Conservation (phyloP, 805 yeast species). For the Pichia nanzhaoensis region DNA sequence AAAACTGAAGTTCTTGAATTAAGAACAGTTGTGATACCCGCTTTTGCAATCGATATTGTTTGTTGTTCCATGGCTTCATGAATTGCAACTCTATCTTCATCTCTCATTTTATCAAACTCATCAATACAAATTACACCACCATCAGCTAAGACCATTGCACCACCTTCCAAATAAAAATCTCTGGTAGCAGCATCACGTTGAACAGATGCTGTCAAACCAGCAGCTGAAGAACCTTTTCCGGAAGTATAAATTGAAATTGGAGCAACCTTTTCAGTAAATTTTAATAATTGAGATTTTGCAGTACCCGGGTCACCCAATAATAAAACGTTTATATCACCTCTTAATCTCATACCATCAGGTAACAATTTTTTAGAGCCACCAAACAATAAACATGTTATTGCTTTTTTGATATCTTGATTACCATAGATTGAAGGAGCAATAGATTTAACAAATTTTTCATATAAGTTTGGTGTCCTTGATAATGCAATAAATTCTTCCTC, state of each 20-base stretch:
- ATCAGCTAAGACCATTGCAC: conserved; percentile 99
- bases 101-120: conserved; percentile 99
- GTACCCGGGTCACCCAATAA: conserved; percentile 98
- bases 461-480: conserved; percentile 77
- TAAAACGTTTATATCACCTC: conserved; percentile 95
- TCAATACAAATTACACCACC: conserved; percentile 99
- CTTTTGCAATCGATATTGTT: conserved; percentile 96
- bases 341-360: conserved; percentile 92
- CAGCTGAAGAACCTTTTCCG: conserved; percentile 99
- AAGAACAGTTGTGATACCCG: conserved; percentile 95
- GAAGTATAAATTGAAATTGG: conserved; percentile 96
- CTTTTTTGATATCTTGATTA: conserved; percentile 83
- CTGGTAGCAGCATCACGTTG: conserved; percentile 85
- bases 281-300: conserved; percentile 92
- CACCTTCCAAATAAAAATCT: conserved; percentile 95
- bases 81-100: conserved; percentile 96
- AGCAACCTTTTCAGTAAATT: conserved; percentile 90
- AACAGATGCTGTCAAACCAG: conserved; percentile 97
- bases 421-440: conserved; percentile 98
- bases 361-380: conserved; percentile 90
- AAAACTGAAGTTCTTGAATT: conserved; percentile 94
- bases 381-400: conserved; percentile 84
- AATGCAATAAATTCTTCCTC: conserved; percentile 83
- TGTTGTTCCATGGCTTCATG: conserved; percentile 99
- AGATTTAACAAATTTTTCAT: conserved; percentile 76